Percentiles rank a stretch among this genome's conserved stretches.
phyloP scores from a whole-genome alignment of 306 rosid genomes.

The Medicago truncatula region MtrunA17r5.0-ANR NC_053047.1:42142501-42143000 shows the following conservation, averaged over 20 bases:
- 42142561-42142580: too few relatives aligned
- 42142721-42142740: not conserved
- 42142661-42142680: not conserved
- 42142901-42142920: not conserved
- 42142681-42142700: not conserved
- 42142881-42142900: not conserved
- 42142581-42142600: too few relatives aligned
- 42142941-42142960: not conserved
- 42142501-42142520: too few relatives aligned
- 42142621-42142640: too few relatives aligned
- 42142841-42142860: constrained; percentile 11
- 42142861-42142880: not conserved
- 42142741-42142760: not conserved
- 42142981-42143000: too few relatives aligned
- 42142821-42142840: not conserved
- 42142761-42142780: not conserved
- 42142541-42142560: too few relatives aligned
- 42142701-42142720: too few relatives aligned
- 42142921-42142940: not conserved
- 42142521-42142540: too few relatives aligned
- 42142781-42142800: not conserved
- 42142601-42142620: too few relatives aligned
- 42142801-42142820: not conserved
- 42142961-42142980: not conserved
- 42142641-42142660: not conserved